A percentile compares a stretch with the other conserved stretches of the same genome.
These are phyloP conservation scores for Aspergillus quadricinctus DNA, from an alignment of 2,329 filamentous ascomycete species.

Conservation along the genomic window DNA sequence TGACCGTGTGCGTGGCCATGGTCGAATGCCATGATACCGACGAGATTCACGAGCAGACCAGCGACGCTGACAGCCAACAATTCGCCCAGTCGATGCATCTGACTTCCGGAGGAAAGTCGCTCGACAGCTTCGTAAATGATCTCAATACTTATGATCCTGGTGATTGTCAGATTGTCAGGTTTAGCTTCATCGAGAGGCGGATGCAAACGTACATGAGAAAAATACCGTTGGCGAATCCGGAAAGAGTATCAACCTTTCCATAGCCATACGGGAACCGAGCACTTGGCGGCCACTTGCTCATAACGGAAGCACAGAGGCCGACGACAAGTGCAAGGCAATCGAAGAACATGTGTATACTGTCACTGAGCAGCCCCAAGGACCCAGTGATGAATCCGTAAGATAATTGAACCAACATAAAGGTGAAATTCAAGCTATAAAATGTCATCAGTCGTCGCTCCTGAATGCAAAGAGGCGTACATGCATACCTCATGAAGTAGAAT, in stretches of 20 bases:
- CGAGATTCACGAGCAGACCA: conserved; percentile 82
- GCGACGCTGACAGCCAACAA: conserved; percentile 83
- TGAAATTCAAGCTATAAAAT: conserved; percentile 71
- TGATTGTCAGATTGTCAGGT: conserved; percentile 16
- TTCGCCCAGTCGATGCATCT: conserved; percentile 80
- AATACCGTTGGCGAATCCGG: conserved; percentile 93
- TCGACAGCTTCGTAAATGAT: conserved; percentile 95
- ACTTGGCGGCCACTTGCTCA: conserved; percentile 94
- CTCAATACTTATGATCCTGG: conserved; percentile 83
- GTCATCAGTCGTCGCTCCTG: conserved; percentile 15
- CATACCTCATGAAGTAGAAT: conserved; percentile 92
- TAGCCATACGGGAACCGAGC: conserved; percentile 89
- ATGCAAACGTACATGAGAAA: conserved; percentile 68
- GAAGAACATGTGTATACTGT: conserved; percentile 99
- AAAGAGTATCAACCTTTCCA: conserved; percentile 93
- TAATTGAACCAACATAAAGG: conserved; percentile 90
- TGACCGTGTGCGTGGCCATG: conserved; percentile 54
- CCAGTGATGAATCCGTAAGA: conserved; percentile 93
- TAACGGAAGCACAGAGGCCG: conserved; percentile 83
- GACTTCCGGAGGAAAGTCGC: conserved; percentile 73
- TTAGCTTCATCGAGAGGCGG: neutral
- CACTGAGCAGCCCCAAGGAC: conserved; percentile 88
- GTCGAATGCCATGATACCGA: conserved; percentile 83
- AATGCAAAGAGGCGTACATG: conserved; percentile 1
- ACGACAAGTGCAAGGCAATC: conserved; percentile 91